Evolutionary conservation across 1,284 basidiomycete species (phyloP).

Genomic region (Meripilus lineatus): DNA sequence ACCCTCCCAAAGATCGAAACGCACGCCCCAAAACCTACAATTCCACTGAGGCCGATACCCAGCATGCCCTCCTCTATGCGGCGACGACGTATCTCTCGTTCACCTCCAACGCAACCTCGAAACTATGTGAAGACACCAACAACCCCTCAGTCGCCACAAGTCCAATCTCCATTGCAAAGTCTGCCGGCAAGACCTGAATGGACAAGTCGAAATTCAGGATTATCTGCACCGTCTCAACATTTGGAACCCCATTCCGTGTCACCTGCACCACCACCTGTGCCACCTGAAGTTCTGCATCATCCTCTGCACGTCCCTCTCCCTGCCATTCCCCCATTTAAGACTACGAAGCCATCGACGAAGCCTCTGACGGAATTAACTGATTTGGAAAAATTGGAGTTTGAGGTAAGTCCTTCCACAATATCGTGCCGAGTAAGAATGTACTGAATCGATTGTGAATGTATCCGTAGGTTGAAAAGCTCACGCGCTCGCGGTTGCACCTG

Average conservation of each 20-base stretch:
- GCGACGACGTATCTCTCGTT: conserved; percentile 14
- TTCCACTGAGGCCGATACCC: too few species aligned
- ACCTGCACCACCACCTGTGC: too few species aligned
- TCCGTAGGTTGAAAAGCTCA: not conserved
- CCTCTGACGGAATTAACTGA: too few species aligned
- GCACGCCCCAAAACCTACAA: conserved; percentile 4
- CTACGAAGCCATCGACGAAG: too few species aligned
- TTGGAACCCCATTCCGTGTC: too few species aligned
- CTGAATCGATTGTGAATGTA: not conserved
- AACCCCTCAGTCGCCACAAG: conserved; percentile 17
- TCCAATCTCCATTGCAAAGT: conserved; percentile 9
- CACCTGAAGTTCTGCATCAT: too few species aligned
- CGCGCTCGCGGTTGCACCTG: conserved; percentile 34
- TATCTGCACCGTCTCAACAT: conserved; percentile 8
- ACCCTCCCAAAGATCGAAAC: not conserved
- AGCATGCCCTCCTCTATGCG: conserved; percentile 2
- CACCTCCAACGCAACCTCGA: conserved; percentile 18
- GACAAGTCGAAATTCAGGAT: conserved; percentile 12
- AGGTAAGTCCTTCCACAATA: too few species aligned
- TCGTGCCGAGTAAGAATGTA: conserved; percentile 6
- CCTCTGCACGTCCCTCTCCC: too few species aligned
- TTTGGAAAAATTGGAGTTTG: too few species aligned
- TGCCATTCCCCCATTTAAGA: too few species aligned
- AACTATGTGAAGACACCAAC: conserved; percentile 14
- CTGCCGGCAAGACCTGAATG: conserved; percentile 18